Conservation (phyloP, 202 grass and related monocot species). For the Elaeis oleifera region DNA sequence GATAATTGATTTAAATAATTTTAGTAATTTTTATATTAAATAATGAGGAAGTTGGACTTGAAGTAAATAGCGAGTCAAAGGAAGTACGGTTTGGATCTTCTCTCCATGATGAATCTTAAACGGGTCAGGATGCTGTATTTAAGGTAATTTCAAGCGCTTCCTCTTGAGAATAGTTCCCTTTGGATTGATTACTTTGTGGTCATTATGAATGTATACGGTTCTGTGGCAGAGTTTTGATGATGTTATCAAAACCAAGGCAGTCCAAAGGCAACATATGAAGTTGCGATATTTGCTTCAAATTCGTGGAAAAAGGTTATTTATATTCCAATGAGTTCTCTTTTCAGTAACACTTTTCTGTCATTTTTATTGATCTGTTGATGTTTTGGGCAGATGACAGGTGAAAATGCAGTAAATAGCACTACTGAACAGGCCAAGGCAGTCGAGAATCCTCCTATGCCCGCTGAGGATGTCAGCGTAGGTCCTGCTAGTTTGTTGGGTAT, state of each 20-base stretch:
- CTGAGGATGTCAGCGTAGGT: constrained; percentile 24
- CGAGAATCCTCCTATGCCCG: constrained; percentile 19
- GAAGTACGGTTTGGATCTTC: constrained; percentile 37
- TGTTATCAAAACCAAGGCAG: constrained; percentile 37
- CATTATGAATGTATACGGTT: neutral
- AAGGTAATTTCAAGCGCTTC: constrained; percentile 30
- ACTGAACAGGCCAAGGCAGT: constrained; percentile 14
- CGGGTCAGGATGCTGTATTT: constrained; percentile 36
- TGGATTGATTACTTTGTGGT: too few relatives aligned
- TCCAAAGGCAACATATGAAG: constrained; percentile 74
- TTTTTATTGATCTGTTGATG: constrained; percentile 6
- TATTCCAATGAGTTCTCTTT: constrained; percentile 7
- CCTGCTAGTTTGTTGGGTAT: constrained; percentile 1
- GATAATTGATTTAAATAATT: too few relatives aligned
- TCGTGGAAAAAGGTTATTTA: constrained; percentile 77
- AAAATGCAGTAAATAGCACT: constrained; percentile 29
- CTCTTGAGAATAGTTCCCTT: too few relatives aligned
- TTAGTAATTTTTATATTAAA: too few relatives aligned
- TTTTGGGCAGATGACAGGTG: constrained; percentile 41
- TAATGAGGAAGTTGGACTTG: constrained; percentile 20
- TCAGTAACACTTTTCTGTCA: constrained; percentile 1
- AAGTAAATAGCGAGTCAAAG: constrained; percentile 41
- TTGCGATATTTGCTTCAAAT: constrained; percentile 65
- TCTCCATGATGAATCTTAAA: constrained; percentile 40
- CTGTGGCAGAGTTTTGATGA: constrained; percentile 53